Evolutionary conservation across 176 grass and related monocot species (phyloP).

Genomic region (Carex scoparia): DNA sequence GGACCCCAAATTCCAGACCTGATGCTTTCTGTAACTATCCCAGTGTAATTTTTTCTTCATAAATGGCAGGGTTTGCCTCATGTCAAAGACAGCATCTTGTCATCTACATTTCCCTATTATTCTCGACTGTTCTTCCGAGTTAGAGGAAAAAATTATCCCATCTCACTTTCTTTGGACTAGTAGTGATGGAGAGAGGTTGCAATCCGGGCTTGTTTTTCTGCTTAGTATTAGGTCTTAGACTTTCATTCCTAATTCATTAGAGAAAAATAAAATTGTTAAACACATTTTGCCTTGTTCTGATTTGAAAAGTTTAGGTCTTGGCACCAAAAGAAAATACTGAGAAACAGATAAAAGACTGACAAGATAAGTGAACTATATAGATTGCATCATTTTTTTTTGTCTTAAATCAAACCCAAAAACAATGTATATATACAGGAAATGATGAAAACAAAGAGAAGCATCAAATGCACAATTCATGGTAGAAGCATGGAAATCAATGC

Average conservation of each 20-base stretch:
- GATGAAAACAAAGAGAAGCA: background rate
- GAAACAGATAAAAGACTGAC: background rate
- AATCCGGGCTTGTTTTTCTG: background rate
- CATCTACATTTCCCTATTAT: background rate
- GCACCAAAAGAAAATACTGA: background rate
- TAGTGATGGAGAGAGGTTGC: background rate
- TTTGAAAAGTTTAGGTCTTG: background rate
- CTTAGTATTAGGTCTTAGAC: background rate
- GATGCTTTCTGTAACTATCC: background rate
- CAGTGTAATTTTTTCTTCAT: background rate
- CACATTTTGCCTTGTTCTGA: background rate
- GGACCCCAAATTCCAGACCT: background rate
- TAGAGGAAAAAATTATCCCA: background rate
- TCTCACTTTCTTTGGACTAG: background rate
- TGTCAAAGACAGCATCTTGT: no score
- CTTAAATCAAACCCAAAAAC: background rate
- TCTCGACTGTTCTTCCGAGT: background rate
- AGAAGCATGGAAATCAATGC: background rate
- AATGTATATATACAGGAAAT: background rate
- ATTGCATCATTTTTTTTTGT: no score
- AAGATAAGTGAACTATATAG: no score
- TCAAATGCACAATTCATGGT: background rate
- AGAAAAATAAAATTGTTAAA: background rate
- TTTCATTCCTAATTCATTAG: background rate
- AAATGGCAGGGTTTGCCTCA: background rate